Evolutionary conservation across 2,329 filamentous ascomycete genomes (phyloP).

Genomic region (Coniochaeta hoffmannii): DNA sequence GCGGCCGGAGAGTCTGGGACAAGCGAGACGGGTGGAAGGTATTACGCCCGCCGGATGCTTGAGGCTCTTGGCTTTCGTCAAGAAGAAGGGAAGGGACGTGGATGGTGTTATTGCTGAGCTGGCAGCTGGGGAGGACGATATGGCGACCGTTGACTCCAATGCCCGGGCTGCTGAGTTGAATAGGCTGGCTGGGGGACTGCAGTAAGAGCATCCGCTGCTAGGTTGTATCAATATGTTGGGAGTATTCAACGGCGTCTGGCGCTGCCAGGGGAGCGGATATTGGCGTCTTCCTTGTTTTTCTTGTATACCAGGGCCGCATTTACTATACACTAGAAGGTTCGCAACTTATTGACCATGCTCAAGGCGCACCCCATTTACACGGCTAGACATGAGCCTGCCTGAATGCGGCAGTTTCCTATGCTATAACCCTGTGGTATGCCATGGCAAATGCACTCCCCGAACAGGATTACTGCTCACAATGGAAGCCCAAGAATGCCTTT

Average conservation of each 20-base stretch:
- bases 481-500: too few relatives aligned
- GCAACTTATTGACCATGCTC: neutral
- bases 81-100: conserved; percentile 19
- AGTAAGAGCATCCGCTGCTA: neutral
- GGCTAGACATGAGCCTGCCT: too few relatives aligned
- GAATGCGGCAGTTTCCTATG: too few relatives aligned
- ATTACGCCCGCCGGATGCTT: conserved; percentile 55
- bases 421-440: too few relatives aligned
- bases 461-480: too few relatives aligned
- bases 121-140: conserved; percentile 17
- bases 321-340: neutral
- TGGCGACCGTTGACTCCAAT: conserved; percentile 31
- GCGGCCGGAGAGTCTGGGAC: conserved; percentile 76
- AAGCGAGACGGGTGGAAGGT: conserved; percentile 83
- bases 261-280: neutral
- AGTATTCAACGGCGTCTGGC: neutral
- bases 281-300: neutral
- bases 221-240: neutral
- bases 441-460: too few relatives aligned
- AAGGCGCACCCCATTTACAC: neutral
- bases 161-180: conserved; percentile 28
- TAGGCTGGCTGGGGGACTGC: neutral
- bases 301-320: neutral
- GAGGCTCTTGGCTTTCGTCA: conserved; percentile 57
- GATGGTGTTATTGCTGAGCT: neutral